These are phyloP conservation scores for Cantharellus cinnabarinus DNA, from an alignment of 768 basidiomycete genomes.

Conservation along the genomic window DNA sequence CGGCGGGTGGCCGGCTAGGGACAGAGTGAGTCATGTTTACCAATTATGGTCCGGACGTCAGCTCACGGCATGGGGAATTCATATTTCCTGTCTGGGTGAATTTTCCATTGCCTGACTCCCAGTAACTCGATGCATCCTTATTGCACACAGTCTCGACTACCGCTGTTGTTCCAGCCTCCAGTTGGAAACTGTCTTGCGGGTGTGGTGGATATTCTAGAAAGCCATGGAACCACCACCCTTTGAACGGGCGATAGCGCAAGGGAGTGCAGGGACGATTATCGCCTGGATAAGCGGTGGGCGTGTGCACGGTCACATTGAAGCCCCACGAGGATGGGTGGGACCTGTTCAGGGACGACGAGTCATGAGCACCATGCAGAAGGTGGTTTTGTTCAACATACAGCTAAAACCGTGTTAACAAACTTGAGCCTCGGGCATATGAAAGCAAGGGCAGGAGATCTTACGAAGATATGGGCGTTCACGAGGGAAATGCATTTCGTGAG, in stretches of 20 bases:
- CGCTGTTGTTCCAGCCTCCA: neutral
- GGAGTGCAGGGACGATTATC: conserved; percentile 41
- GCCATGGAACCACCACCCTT: conserved; percentile 17
- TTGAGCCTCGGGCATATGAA: no score
- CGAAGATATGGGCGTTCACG: no score
- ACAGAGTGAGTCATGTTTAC: neutral
- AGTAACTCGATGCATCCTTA: conserved; percentile 40
- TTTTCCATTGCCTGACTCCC: conserved; percentile 19
- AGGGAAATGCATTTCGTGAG: no score
- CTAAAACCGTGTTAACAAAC: no score
- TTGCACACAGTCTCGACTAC: conserved; percentile 31
- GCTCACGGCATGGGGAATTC: neutral
- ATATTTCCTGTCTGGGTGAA: conserved; percentile 12
- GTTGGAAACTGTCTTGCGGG: neutral
- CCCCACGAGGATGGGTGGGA: conserved; percentile 43
- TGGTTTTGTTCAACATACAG: no score
- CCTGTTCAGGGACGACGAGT: neutral
- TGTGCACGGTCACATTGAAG: conserved; percentile 35
- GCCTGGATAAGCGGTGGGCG: conserved; percentile 17
- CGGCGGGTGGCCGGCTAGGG: neutral
- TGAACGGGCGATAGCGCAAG: conserved; percentile 20
- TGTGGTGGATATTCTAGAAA: neutral
- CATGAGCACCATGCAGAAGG: no score
- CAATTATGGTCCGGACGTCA: neutral
- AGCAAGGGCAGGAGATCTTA: no score